Percentiles rank a stretch among this genome's conserved stretches.
Conservation (phyloP, 257 asterid genomes). For the Capsicum pubescens region DNA sequence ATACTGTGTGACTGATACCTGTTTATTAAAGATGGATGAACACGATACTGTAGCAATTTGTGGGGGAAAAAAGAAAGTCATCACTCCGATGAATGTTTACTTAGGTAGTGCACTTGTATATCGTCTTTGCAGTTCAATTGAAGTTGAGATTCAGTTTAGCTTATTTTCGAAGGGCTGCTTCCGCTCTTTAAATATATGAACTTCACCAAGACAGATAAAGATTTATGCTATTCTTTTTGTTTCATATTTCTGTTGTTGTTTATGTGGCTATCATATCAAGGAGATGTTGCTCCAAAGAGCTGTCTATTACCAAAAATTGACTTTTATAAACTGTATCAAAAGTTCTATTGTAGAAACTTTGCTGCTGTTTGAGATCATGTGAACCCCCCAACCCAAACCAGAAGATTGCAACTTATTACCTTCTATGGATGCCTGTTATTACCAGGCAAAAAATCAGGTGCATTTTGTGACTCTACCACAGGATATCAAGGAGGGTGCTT, state of each 20-base stretch:
- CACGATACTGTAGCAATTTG: not conserved
- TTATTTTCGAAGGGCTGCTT: not conserved
- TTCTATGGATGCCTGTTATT: not conserved
- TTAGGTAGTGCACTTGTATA: not conserved
- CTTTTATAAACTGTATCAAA: not conserved
- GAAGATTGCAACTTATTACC: not conserved
- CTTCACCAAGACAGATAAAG: not conserved
- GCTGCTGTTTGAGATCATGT: not conserved
- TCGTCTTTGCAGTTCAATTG: not conserved
- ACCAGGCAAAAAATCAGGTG: not conserved
- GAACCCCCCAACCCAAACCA: not conserved
- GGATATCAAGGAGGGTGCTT: not conserved
- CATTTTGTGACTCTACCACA: not conserved
- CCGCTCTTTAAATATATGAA: not conserved
- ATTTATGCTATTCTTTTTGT: not conserved
- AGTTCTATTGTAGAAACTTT: not conserved
- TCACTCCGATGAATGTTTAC: not conserved
- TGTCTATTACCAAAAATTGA: not conserved
- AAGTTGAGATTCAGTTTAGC: not conserved
- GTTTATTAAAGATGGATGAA: not conserved
- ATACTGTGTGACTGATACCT: slow-evolving; percentile 56
- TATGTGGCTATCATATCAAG: not conserved
- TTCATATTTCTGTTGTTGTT: not conserved
- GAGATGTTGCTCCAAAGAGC: not conserved
- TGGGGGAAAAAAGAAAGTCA: not conserved